These are phyloP conservation scores for Starmera quercuum DNA, from an alignment of 805 yeast species.

Conservation along the genomic window DNA sequence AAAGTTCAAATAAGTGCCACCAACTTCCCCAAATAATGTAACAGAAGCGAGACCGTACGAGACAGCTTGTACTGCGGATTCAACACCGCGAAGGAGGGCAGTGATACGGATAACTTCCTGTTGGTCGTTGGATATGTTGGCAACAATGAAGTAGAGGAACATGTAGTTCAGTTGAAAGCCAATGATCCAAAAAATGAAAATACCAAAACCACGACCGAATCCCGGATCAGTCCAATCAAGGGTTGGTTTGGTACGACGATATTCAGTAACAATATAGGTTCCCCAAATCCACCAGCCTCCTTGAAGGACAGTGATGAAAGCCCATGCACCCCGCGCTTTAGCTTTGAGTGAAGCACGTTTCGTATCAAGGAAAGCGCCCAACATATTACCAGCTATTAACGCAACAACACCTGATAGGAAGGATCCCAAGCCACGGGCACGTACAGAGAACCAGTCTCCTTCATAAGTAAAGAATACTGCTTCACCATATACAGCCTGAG, in stretches of 20 bases:
- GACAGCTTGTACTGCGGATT: not conserved
- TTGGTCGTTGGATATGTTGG: not conserved
- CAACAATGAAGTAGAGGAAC: not conserved
- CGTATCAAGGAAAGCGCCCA: not conserved
- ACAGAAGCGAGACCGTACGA: not conserved
- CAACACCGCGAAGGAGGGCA: not conserved
- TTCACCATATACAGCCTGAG: not conserved
- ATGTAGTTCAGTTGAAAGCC: not conserved
- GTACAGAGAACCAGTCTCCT: not conserved
- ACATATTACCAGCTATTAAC: not conserved
- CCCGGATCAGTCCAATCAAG: conserved; percentile 1
- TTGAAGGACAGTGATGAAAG: not conserved
- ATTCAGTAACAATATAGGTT: not conserved
- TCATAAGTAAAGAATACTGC: not conserved
- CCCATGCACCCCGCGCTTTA: not conserved
- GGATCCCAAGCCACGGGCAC: not conserved
- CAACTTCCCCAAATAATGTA: not conserved
- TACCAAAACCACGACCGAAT: not conserved
- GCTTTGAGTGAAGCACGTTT: not conserved
- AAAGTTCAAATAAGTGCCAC: not conserved
- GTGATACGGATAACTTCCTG: not conserved
- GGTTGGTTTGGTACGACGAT: not conserved
- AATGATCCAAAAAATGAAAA: not conserved
- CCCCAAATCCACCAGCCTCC: conserved; percentile 1
- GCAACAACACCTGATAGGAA: not conserved